Evolutionary conservation across 306 rosid genomes (phyloP).

Genomic region (Pterocarpus santalinus): DNA sequence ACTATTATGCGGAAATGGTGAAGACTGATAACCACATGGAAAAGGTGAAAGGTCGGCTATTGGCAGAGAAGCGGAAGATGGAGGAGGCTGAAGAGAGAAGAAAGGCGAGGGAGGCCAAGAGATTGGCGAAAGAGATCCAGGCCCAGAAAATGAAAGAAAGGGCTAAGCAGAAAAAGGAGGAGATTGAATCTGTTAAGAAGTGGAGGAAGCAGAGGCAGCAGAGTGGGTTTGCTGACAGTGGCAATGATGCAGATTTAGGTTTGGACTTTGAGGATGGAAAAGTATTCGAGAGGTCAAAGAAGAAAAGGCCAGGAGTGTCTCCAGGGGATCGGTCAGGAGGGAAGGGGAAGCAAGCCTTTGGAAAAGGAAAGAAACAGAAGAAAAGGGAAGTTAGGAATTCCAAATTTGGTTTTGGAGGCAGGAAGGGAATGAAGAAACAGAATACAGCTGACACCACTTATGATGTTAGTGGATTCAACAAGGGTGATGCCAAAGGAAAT

Average conservation of each 20-base stretch:
- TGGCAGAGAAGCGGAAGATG: constrained; percentile 75
- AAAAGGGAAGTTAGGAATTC: constrained; percentile 71
- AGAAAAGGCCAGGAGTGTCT: constrained; percentile 73
- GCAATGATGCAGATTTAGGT: constrained; percentile 54
- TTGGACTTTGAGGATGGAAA: constrained; percentile 79
- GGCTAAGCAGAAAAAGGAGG: constrained; percentile 90
- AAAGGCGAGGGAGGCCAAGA: constrained; percentile 87
- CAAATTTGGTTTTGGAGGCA: constrained; percentile 88
- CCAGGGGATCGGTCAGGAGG: constrained; percentile 91
- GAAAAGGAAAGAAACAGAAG: constrained; percentile 59
- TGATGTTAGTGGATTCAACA: constrained; percentile 59
- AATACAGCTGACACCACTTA: constrained; percentile 73
- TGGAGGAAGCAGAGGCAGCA: constrained; percentile 98
- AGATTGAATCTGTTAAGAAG: constrained; percentile 89
- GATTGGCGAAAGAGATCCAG: constrained; percentile 81
- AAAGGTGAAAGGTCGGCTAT: constrained; percentile 77
- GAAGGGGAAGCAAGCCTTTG: constrained; percentile 58
- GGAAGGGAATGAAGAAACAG: constrained; percentile 74
- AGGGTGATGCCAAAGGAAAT: constrained; percentile 49
- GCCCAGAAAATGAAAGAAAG: constrained; percentile 83
- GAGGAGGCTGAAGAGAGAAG: constrained; percentile 95
- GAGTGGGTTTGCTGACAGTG: constrained; percentile 78
- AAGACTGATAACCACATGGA: constrained; percentile 86
- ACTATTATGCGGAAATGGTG: constrained; percentile 94
- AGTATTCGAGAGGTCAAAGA: constrained; percentile 67